Conservation (phyloP, 2,329 filamentous ascomycete species). For the Fusarium stilboides region DNA sequence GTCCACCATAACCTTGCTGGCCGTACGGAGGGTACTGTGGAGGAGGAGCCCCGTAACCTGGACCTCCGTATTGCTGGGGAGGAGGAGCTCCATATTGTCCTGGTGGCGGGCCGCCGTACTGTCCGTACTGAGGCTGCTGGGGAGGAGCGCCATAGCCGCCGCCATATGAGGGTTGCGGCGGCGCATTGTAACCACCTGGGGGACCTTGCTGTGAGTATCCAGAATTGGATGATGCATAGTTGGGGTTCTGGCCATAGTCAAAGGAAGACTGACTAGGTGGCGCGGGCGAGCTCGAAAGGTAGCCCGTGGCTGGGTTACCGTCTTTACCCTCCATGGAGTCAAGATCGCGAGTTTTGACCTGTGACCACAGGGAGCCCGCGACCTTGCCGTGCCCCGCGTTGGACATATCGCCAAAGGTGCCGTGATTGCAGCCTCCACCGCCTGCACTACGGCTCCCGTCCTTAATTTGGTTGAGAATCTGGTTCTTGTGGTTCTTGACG, state of each 20-base stretch:
- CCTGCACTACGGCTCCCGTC: constrained; percentile 34
- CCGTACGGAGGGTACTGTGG: constrained; percentile 42
- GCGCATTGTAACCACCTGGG: constrained; percentile 44
- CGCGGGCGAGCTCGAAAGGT: constrained; percentile 59
- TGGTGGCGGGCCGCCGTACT: constrained; percentile 50
- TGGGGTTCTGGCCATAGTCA: constrained; percentile 59
- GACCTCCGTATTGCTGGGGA: constrained; percentile 51
- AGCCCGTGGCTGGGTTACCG: constrained; percentile 56
- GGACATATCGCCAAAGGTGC: constrained; percentile 60
- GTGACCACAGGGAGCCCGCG: constrained; percentile 72
- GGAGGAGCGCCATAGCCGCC: constrained; percentile 53
- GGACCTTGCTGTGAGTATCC: constrained; percentile 47
- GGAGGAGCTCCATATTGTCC: constrained; percentile 52
- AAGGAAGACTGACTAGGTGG: constrained; percentile 55
- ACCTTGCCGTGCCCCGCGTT: constrained; percentile 70
- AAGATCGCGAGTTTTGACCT: constrained; percentile 72
- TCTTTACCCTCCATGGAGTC: constrained; percentile 68
- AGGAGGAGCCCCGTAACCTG: constrained; percentile 41
- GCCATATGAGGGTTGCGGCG: constrained; percentile 54
- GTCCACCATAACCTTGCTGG: constrained; percentile 38
- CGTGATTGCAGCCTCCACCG: constrained; percentile 58
- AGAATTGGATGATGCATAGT: constrained; percentile 48
- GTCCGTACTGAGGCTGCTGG: constrained; percentile 50
- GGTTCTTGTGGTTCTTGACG: constrained; percentile 87
- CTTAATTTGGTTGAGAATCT: constrained; percentile 65